Conservation (phyloP, 1,284 basidiomycete genomes). For the Rhodotorula sp. region DNA sequence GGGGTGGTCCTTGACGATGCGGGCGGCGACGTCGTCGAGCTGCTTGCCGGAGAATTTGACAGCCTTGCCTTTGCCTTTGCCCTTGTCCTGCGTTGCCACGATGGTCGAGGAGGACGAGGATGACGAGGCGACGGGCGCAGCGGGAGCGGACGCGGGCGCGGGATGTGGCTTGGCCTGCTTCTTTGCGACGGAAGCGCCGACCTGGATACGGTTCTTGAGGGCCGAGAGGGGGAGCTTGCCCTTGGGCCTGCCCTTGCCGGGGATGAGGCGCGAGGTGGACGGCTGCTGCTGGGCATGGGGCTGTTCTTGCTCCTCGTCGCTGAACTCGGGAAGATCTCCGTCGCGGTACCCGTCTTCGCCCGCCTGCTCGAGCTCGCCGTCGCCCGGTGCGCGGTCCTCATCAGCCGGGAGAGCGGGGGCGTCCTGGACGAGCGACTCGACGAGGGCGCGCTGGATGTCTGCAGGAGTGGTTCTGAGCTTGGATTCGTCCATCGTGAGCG, state of each 20-base stretch:
- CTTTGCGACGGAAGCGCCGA: not conserved
- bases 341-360: constrained; percentile 14
- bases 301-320: constrained; percentile 15
- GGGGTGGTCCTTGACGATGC: constrained; percentile 26
- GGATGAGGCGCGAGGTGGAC: constrained; percentile 2
- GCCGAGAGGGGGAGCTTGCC: constrained; percentile 23
- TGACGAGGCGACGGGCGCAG: not conserved
- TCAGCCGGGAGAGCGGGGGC: not conserved
- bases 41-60: constrained; percentile 26
- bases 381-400: not conserved
- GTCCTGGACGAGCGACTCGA: constrained; percentile 12
- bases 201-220: constrained; percentile 25
- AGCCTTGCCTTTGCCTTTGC: constrained; percentile 31
- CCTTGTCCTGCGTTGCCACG: constrained; percentile 4
- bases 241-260: constrained; percentile 21
- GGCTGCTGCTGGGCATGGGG: not conserved
- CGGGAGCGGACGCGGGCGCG: not conserved
- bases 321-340: constrained; percentile 39
- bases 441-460: constrained; percentile 11
- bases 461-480: constrained; percentile 8
- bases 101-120: not conserved
- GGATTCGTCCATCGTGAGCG: not conserved
- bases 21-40: constrained; percentile 31
- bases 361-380: not conserved
- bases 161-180: constrained; percentile 1